Percentiles rank a stretch among this genome's conserved stretches.
phyloP scores from a whole-genome alignment of 768 basidiomycete genomes.

The Boletus tomentosulus region DNA sequence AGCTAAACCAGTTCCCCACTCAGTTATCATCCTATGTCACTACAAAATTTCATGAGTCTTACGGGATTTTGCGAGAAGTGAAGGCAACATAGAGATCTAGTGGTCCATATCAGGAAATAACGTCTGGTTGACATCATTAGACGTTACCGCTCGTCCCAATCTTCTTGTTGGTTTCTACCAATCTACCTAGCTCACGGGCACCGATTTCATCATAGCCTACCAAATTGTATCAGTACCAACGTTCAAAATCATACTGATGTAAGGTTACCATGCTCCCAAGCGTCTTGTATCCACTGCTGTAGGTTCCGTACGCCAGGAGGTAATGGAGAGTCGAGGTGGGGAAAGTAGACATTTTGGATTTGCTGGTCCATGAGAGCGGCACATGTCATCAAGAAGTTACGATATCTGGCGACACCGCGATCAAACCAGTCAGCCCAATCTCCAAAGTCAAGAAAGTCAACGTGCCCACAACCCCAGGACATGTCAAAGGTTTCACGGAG shows the following conservation, averaged over 20 bases:
- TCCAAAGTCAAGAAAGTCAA: slow-evolving; percentile 7
- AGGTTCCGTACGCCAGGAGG: slow-evolving; percentile 70
- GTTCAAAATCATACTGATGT: not conserved
- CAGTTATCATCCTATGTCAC: not conserved
- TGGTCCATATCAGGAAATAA: not conserved
- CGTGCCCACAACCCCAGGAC: slow-evolving; percentile 72
- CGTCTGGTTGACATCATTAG: not conserved
- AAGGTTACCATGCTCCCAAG: slow-evolving; percentile 63
- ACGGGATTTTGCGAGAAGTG: slow-evolving; percentile 79
- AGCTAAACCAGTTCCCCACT: slow-evolving; percentile 32
- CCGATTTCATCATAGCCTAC: slow-evolving; percentile 75
- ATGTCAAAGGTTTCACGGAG: slow-evolving; percentile 55
- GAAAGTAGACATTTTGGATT: slow-evolving; percentile 56
- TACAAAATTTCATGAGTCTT: slow-evolving; percentile 27
- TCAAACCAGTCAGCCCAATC: not conserved
- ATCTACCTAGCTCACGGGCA: slow-evolving; percentile 47
- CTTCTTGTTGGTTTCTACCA: slow-evolving; percentile 63
- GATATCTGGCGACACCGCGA: slow-evolving; percentile 49
- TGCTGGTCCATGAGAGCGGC: slow-evolving; percentile 65
- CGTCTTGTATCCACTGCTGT: slow-evolving; percentile 76
- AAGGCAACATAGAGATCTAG: slow-evolving; percentile 79
- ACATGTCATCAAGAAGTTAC: slow-evolving; percentile 80
- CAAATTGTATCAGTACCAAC: not conserved
- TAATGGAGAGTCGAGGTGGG: slow-evolving; percentile 51
- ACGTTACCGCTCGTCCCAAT: slow-evolving; percentile 73